A percentile compares a stretch with the other conserved stretches of the same genome.
These are phyloP conservation scores for Annulohypoxylon moriforme DNA, from an alignment of 495 filamentous ascomycete species.

Conservation along the genomic window DNA sequence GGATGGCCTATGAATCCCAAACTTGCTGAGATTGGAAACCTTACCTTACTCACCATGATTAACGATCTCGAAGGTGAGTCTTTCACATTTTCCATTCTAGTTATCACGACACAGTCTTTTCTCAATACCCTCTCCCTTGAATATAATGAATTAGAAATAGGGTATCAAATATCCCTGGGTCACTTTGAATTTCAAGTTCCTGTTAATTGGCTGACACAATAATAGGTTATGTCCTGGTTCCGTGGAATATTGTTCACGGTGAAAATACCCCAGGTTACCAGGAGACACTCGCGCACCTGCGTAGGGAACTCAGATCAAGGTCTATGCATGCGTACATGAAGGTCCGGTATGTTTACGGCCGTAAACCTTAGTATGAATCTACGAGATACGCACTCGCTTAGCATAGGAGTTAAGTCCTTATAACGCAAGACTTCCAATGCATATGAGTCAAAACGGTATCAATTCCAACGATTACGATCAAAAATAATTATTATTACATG, in stretches of 20 bases:
- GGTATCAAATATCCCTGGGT: background rate
- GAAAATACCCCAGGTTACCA: slow-evolving; percentile 18
- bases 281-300: slow-evolving; percentile 15
- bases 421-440: too few relatives aligned
- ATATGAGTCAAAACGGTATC: too few relatives aligned
- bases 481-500: too few relatives aligned
- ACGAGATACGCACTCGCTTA: too few relatives aligned
- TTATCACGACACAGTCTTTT: background rate
- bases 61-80: slow-evolving; percentile 28
- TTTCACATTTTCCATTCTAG: too few relatives aligned
- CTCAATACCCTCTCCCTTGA: background rate
- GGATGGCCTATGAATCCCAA: slow-evolving; percentile 17
- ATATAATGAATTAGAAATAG: background rate
- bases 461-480: too few relatives aligned
- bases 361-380: slow-evolving; percentile 12
- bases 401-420: too few relatives aligned
- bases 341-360: slow-evolving; percentile 26
- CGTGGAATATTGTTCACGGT: slow-evolving; percentile 26
- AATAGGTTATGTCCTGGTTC: slow-evolving; percentile 20
- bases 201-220: background rate
- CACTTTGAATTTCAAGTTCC: background rate
- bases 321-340: slow-evolving; percentile 27
- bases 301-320: slow-evolving; percentile 20
- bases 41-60: slow-evolving; percentile 10
- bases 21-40: slow-evolving; percentile 18